Percentiles rank a stretch among this genome's conserved stretches.
Evolutionary conservation across 768 basidiomycete genomes (phyloP).

Genomic region (Strobilomyces dryophilus): DNA sequence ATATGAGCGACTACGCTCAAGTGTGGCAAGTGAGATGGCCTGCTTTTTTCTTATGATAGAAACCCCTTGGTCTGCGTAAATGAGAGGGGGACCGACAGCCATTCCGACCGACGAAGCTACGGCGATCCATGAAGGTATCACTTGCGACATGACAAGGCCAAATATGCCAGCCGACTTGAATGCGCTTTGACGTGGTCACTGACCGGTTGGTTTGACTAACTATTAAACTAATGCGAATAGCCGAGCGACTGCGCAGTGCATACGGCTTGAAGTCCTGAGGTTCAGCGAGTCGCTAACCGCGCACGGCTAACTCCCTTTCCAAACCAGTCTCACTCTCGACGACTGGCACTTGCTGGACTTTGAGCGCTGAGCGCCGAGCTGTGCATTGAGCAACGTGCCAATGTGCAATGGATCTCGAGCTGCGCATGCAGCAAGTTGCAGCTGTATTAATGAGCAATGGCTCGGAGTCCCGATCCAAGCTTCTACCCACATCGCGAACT

Average conservation of each 20-base stretch:
- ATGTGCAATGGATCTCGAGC: constrained; percentile 5
- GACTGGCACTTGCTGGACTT: constrained; percentile 4
- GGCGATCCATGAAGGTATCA: constrained; percentile 61
- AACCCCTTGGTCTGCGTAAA: constrained; percentile 77
- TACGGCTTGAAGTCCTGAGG: too few relatives aligned
- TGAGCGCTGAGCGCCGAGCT: not conserved
- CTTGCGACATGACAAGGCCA: constrained; percentile 9
- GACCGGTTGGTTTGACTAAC: constrained; percentile 6
- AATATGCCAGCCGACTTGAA: not conserved
- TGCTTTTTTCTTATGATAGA: constrained; percentile 80
- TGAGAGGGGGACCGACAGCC: constrained; percentile 81
- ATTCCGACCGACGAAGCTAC: constrained; percentile 69
- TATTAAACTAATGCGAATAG: not conserved
- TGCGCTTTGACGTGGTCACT: not conserved
- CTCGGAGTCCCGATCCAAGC: constrained; percentile 14
- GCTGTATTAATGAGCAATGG: constrained; percentile 1
- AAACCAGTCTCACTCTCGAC: not conserved
- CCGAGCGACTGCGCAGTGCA: constrained; percentile 8
- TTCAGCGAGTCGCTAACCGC: too few relatives aligned
- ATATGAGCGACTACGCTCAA: constrained; percentile 2
- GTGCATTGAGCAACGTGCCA: constrained; percentile 4
- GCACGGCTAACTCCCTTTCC: not conserved
- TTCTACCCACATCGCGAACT: constrained; percentile 11
- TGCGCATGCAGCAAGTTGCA: not conserved
- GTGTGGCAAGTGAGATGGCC: constrained; percentile 17